These are phyloP conservation scores for Trichaptum fuscoviolaceum DNA, from an alignment of 768 basidiomycete species.

Conservation along the genomic window DNA sequence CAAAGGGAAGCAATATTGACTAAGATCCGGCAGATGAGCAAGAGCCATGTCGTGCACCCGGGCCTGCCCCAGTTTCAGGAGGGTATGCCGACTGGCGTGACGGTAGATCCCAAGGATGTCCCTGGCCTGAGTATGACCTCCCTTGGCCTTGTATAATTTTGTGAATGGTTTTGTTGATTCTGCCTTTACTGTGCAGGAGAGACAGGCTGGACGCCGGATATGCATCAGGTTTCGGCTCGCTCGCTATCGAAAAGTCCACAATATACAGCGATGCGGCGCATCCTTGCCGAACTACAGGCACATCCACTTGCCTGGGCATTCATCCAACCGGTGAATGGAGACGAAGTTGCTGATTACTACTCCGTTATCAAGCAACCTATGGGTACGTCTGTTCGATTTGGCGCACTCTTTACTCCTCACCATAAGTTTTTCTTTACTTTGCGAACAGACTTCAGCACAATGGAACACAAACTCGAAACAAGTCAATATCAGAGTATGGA, in stretches of 20 bases:
- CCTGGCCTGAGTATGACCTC: slow-evolving; percentile 74
- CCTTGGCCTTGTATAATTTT: slow-evolving; percentile 6
- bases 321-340: slow-evolving; percentile 66
- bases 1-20: slow-evolving; percentile 88
- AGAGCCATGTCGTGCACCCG: slow-evolving; percentile 78
- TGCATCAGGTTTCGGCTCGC: slow-evolving; percentile 39
- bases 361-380: slow-evolving; percentile 87
- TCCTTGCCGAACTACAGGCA: slow-evolving; percentile 71
- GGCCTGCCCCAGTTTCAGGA: slow-evolving; percentile 75
- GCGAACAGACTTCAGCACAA: slow-evolving; percentile 71
- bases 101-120: slow-evolving; percentile 69
- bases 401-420: slow-evolving; percentile 5
- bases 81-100: slow-evolving; percentile 44
- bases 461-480: slow-evolving; percentile 86
- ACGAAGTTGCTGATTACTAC: slow-evolving; percentile 85
- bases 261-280: slow-evolving; percentile 57
- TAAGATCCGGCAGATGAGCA: slow-evolving; percentile 84
- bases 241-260: slow-evolving; percentile 53
- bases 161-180: slow-evolving; percentile 14
- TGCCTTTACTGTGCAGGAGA: slow-evolving; percentile 48
- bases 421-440: slow-evolving; percentile 7
- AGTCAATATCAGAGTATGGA: slow-evolving; percentile 76
- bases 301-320: slow-evolving; percentile 90
- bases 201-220: slow-evolving; percentile 87
- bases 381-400: slow-evolving; percentile 50